These are phyloP conservation scores for Prillingera fragicola DNA, from an alignment of 1,284 basidiomycete genomes.

Conservation along the genomic window DNA sequence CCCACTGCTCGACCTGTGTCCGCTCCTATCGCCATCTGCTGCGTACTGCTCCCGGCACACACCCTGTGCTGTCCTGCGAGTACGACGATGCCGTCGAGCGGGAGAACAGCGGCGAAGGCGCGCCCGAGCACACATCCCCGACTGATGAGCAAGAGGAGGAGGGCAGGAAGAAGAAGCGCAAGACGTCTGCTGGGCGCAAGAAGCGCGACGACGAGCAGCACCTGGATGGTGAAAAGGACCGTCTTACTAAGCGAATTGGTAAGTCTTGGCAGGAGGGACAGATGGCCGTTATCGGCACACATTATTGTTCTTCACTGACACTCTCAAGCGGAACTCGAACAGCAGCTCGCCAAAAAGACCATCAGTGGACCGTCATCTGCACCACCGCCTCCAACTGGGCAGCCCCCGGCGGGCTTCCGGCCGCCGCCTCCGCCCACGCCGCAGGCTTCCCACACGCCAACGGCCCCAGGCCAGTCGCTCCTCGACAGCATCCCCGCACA, in stretches of 20 bases:
- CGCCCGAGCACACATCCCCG: conserved; percentile 2
- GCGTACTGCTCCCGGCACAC: conserved; percentile 33
- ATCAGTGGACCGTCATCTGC: too few species aligned
- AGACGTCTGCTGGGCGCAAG: conserved; percentile 21
- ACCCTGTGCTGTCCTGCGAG: conserved; percentile 38
- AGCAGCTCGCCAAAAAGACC: conserved; percentile 7
- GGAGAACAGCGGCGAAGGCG: conserved; percentile 5
- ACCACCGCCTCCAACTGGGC: conserved; percentile 1
- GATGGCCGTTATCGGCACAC: neutral
- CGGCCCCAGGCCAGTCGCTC: conserved; percentile 1
- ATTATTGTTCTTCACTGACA: neutral
- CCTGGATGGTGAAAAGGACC: conserved; percentile 32
- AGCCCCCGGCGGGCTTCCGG: neutral
- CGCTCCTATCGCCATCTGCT: conserved; percentile 41
- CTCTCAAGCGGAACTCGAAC: conserved; percentile 18
- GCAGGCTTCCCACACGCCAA: neutral
- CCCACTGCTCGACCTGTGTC: conserved; percentile 45
- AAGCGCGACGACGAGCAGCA: conserved; percentile 24
- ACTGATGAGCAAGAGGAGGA: conserved; percentile 19
- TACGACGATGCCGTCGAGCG: conserved; percentile 36
- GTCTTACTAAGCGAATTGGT: conserved; percentile 36
- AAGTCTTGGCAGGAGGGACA: conserved; percentile 12
- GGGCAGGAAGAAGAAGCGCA: conserved; percentile 35
- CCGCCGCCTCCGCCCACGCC: neutral
- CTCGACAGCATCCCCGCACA: conserved; percentile 1